phyloP scores from a whole-genome alignment of 129 eudicot genomes.

The carrot (Daucus carota) region DNA sequence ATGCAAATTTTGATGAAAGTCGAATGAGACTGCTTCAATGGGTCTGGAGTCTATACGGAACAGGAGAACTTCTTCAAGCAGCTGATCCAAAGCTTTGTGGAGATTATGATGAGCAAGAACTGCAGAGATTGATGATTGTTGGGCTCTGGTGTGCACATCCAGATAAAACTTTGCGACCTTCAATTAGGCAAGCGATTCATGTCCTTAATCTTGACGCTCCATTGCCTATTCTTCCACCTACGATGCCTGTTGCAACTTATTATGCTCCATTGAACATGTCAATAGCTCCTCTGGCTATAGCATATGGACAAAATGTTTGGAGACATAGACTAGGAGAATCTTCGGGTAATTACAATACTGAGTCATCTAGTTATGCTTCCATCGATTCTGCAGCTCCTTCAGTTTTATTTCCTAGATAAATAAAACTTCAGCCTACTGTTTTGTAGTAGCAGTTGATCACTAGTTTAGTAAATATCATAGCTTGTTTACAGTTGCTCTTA shows the following conservation, averaged over 20 bases:
- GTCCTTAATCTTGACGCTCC: slow-evolving; percentile 22
- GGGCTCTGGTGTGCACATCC: slow-evolving; percentile 1
- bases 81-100: too few relatives aligned
- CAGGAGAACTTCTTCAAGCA: too few relatives aligned
- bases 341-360: neutral
- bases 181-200: slow-evolving; percentile 22
- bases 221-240: slow-evolving; percentile 15
- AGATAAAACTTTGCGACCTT: slow-evolving; percentile 16
- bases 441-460: too few relatives aligned
- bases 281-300: slow-evolving; percentile 1
- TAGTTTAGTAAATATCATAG: too few relatives aligned
- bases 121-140: too few relatives aligned
- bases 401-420: neutral
- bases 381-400: neutral
- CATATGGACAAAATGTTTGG: slow-evolving; percentile 3
- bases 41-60: too few relatives aligned
- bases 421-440: neutral
- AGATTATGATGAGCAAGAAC: too few relatives aligned
- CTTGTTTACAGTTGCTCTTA: too few relatives aligned
- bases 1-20: too few relatives aligned
- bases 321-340: neutral
- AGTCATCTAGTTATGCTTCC: neutral
- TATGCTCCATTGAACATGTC: slow-evolving; percentile 3
- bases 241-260: slow-evolving; percentile 21
- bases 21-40: too few relatives aligned